Conservation (phyloP, 345 rosid genomes). For the Atalantia buxifolia region DNA sequence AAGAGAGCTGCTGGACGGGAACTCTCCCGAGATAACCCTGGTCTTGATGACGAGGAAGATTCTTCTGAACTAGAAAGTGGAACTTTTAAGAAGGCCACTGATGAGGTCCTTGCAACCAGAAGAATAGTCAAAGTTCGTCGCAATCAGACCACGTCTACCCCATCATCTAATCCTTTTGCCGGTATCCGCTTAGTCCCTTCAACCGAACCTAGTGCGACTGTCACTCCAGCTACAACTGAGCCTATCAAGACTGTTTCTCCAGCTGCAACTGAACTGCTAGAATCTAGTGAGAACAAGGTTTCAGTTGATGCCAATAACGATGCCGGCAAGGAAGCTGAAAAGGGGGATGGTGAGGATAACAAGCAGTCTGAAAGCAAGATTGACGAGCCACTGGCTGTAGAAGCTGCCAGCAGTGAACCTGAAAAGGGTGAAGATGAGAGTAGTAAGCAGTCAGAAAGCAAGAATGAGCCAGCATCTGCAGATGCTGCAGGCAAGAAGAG, state of each 20-base stretch:
- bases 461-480: constrained; percentile 22
- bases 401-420: constrained; percentile 12
- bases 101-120: constrained; percentile 78
- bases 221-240: constrained; percentile 35
- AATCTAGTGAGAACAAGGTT: constrained; percentile 23
- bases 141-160: constrained; percentile 36
- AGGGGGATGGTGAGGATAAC: constrained; percentile 16
- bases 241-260: constrained; percentile 18
- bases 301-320: constrained; percentile 24
- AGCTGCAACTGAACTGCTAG: constrained; percentile 29
- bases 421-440: constrained; percentile 19
- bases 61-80: constrained; percentile 56
- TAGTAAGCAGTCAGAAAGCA: constrained; percentile 19
- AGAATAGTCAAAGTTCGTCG: constrained; percentile 82
- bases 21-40: constrained; percentile 75
- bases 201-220: constrained; percentile 24
- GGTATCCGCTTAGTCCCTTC: constrained; percentile 63
- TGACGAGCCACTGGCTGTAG: constrained; percentile 25
- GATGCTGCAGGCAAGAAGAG: constrained; percentile 24
- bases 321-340: constrained; percentile 14
- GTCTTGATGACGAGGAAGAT: constrained; percentile 81
- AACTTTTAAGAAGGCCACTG: constrained; percentile 91
- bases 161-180: constrained; percentile 81
- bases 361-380: constrained; percentile 24
- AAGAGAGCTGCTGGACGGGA: constrained; percentile 96